Conservation (phyloP, 192 early-diverging fungal species). For the Podila verticillata region DNA sequence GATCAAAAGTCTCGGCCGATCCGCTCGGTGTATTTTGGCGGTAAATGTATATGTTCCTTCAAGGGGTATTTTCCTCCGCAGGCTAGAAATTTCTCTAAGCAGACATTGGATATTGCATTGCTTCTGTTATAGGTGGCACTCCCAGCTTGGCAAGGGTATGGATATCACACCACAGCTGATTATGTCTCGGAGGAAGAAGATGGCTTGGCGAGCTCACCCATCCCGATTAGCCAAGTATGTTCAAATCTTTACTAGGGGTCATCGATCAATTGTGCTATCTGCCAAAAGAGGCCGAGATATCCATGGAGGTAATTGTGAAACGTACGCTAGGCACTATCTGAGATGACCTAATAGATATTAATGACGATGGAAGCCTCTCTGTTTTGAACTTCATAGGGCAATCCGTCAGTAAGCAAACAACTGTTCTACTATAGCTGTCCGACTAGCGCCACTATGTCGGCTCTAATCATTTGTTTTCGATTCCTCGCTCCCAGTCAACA, state of each 20-base stretch:
- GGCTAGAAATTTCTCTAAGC: background rate
- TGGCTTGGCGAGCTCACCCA: background rate
- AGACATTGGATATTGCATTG: background rate
- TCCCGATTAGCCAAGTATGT: conserved; percentile 48
- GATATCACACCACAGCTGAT: background rate
- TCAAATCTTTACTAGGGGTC: conserved; percentile 46
- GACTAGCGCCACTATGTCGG: too few relatives aligned
- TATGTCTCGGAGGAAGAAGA: too few relatives aligned
- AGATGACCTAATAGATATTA: too few relatives aligned
- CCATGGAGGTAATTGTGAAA: conserved; percentile 56
- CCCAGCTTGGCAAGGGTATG: conserved; percentile 56
- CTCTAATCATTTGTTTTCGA: background rate
- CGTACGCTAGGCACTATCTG: too few relatives aligned
- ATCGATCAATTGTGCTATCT: conserved; percentile 40
- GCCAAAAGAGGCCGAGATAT: conserved; percentile 53
- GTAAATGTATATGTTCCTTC: conserved; percentile 15
- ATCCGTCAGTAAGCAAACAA: background rate
- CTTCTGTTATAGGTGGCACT: conserved; percentile 50
- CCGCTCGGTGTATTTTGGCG: conserved; percentile 65
- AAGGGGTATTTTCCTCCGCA: background rate
- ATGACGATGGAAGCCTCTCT: background rate
- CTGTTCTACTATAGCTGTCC: background rate
- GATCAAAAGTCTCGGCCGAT: conserved; percentile 31
- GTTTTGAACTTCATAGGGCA: background rate
- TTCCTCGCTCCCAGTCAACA: conserved; percentile 32